Base-by-base conservation (phyloP, 345 rosid species). In the Populus davidiana region DNA sequence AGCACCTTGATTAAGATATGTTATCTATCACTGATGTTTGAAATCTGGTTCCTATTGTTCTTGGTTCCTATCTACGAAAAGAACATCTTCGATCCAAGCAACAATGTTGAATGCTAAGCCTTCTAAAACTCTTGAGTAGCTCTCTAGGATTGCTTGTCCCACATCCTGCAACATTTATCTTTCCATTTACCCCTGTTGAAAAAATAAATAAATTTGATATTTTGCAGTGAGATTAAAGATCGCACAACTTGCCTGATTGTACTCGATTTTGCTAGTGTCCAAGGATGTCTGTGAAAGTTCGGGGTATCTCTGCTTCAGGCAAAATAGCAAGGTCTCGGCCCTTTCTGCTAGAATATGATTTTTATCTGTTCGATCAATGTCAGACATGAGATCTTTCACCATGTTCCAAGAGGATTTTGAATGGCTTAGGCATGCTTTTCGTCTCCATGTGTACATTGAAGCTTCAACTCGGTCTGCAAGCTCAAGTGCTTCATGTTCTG, bases 401-500 rank as follows among this genome's bases (percentile, higher is more conserved):
- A 91, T 81, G 71, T 82, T 83, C 99, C 99, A 92, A 10, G 99
- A 95, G 29, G 97, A 84, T 84, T 86, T 93, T 39, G 97, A 93
- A 66, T 91, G 83, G 78, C 77, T 75, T 62, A 89, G 49, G 76
- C 96, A 91, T 4, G 93, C 91, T 85, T 96, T 96, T 14, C 94
- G 93, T 68, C 95, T 89, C 99, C 99, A 96, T 8, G 95, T 96
- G 75, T 91, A 92, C 88, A 94, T 86, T 0, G 99, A 92, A 75
- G 97, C 95, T 75, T 96, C 99, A 0, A 91, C 87, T 47, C 80
- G 83, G 80, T 94, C 95, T 1, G 95, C 98, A 2, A 91, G 90
- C 89, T 91, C 95, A n/a, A 96, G 88, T 0, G 98, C 98, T 80
- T 92, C 97, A 17, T 90, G 98, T 80, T 96, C 99, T 0, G 99